Conservation (phyloP, 2,329 filamentous ascomycete species). For the Xylaria polymorpha region DNA sequence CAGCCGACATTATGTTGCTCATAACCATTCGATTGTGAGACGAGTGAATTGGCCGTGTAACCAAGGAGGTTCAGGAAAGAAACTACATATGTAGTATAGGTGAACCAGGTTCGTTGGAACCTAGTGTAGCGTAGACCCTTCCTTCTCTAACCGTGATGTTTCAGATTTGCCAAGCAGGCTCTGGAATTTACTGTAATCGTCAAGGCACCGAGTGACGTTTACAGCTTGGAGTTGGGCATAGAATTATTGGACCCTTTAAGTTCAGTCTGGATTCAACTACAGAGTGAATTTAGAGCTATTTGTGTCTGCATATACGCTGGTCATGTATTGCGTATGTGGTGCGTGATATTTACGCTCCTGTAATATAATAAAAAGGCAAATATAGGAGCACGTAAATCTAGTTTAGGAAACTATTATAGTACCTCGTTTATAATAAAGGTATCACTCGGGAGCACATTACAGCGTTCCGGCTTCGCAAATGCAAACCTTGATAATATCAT, state of each 20-base stretch:
- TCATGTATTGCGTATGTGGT: background rate
- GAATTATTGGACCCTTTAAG: background rate
- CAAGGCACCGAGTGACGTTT: conserved; percentile 9
- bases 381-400: background rate
- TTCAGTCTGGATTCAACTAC: background rate
- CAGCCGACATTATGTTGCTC: background rate
- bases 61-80: background rate
- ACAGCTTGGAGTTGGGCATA: background rate
- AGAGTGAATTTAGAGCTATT: background rate
- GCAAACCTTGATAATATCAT: background rate
- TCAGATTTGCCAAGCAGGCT: conserved; percentile 34
- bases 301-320: background rate
- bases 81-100: no score
- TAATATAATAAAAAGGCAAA: background rate
- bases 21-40: conserved; percentile 7
- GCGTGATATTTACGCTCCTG: background rate
- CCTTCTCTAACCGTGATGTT: conserved; percentile 27
- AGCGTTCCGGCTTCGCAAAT: conserved; percentile 1
- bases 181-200: conserved; percentile 11
- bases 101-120: conserved; percentile 21
- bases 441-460: background rate
- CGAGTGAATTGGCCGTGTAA: conserved; percentile 15
- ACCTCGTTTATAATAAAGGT: background rate
- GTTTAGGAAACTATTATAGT: background rate
- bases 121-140: background rate